phyloP scores from a whole-genome alignment of 2,329 filamentous ascomycete species.

The Penicillium glabrum region DNA sequence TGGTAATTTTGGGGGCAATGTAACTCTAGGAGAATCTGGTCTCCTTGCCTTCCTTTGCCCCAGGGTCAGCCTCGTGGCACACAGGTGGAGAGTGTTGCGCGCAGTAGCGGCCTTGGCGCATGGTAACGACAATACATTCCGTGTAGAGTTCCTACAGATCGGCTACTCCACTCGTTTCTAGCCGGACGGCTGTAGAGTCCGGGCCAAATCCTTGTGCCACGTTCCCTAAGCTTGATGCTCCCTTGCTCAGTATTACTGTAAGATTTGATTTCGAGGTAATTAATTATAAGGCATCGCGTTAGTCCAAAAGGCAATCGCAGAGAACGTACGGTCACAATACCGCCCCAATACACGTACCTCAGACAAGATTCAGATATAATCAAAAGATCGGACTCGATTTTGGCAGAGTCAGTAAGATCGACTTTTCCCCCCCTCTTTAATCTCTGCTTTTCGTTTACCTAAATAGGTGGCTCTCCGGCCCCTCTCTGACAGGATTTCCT shows the following conservation, averaged over 20 bases:
- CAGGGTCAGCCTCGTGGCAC: conserved; percentile 29
- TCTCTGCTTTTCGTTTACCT: not conserved
- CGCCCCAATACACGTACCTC: not conserved
- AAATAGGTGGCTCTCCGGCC: conserved; percentile 1
- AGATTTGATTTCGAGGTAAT: no score
- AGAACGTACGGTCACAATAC: not conserved
- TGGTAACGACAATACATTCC: conserved; percentile 12
- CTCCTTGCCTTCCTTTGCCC: not conserved
- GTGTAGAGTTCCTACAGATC: not conserved
- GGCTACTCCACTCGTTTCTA: not conserved
- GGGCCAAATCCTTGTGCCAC: conserved; percentile 7
- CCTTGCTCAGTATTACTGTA: conserved; percentile 1
- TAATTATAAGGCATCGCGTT: not conserved
- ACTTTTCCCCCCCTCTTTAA: not conserved
- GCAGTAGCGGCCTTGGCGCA: conserved; percentile 29
- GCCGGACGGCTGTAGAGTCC: not conserved
- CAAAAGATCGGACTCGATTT: not conserved
- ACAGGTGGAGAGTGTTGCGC: conserved; percentile 12
- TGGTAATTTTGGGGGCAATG: conserved; percentile 1
- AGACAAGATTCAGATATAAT: not conserved
- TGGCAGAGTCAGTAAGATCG: not conserved
- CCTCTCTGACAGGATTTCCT: conserved; percentile 4
- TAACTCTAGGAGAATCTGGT: conserved; percentile 12
- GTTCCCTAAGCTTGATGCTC: conserved; percentile 12
- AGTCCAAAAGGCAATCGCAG: not conserved